These are phyloP conservation scores for Penicillium palitans DNA, from an alignment of 2,329 filamentous ascomycete species.

Conservation along the genomic window DNA sequence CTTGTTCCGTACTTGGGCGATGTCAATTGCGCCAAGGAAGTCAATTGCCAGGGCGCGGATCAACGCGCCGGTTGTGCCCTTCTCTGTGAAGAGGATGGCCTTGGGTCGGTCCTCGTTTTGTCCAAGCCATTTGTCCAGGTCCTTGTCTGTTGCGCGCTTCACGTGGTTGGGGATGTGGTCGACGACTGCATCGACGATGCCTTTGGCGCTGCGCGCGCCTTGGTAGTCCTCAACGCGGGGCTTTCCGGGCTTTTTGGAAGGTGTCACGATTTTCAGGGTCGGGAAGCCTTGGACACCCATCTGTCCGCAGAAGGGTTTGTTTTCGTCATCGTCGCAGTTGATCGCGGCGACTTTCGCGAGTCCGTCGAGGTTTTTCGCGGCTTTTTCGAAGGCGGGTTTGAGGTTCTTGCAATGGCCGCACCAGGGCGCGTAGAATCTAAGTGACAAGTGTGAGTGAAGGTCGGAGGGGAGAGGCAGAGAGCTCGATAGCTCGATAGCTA, in stretches of 20 bases:
- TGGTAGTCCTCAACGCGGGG: conserved; percentile 90
- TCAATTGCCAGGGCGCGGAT: conserved; percentile 86
- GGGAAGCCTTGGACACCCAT: conserved; percentile 95
- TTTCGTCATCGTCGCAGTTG: conserved; percentile 90
- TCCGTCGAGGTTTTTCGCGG: conserved; percentile 82
- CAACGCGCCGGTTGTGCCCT: conserved; percentile 80
- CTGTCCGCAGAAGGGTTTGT: conserved; percentile 80
- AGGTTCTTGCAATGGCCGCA: conserved; percentile 96
- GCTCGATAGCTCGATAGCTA: conserved; percentile 3
- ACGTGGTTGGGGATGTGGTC: conserved; percentile 92
- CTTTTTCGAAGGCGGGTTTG: conserved; percentile 94
- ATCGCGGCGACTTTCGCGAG: conserved; percentile 92
- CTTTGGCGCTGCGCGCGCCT: conserved; percentile 78
- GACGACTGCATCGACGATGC: conserved; percentile 80
- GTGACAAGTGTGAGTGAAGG: conserved; percentile 17
- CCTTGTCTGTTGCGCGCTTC: conserved; percentile 74
- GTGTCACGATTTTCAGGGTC: conserved; percentile 88
- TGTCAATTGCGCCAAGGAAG: conserved; percentile 74
- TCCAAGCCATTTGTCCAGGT: conserved; percentile 71
- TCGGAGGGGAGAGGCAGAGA: background rate
- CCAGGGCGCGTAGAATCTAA: conserved; percentile 94
- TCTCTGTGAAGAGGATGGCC: conserved; percentile 89
- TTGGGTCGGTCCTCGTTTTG: conserved; percentile 70
- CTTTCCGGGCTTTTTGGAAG: conserved; percentile 75
- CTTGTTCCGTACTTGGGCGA: conserved; percentile 83